Conservation (phyloP, 2,329 filamentous ascomycete species). For the Trichoderma sp. region DNA sequence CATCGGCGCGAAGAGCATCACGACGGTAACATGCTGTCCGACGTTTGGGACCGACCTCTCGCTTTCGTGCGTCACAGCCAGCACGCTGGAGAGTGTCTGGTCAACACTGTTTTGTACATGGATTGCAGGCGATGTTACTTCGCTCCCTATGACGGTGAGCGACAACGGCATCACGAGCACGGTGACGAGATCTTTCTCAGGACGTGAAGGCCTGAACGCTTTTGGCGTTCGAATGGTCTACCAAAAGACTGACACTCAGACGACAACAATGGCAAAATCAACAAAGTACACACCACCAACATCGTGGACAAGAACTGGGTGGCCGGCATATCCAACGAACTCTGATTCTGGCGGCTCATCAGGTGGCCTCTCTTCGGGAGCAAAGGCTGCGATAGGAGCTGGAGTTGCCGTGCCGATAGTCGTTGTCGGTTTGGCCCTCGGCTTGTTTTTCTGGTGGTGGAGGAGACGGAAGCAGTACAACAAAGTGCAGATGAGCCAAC, state of each 20-base stretch:
- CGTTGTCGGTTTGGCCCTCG: conserved; percentile 29
- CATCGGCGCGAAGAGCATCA: conserved; percentile 29
- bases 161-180: conserved; percentile 29
- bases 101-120: conserved; percentile 37
- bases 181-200: conserved; percentile 25
- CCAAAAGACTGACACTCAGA: conserved; percentile 31
- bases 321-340: background rate
- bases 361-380: conserved; percentile 28
- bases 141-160: conserved; percentile 31
- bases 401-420: conserved; percentile 35
- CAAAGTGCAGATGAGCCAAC: background rate
- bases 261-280: conserved; percentile 15
- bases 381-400: conserved; percentile 34
- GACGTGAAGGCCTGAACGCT: conserved; percentile 35
- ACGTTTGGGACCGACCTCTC: conserved; percentile 29
- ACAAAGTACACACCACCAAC: background rate
- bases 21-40: conserved; percentile 41
- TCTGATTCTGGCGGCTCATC: background rate
- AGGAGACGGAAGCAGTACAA: conserved; percentile 26
- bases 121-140: conserved; percentile 30
- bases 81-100: conserved; percentile 29
- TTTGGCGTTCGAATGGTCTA: conserved; percentile 41
- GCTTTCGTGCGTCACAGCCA: conserved; percentile 33
- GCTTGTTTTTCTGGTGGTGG: conserved; percentile 34
- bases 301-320: background rate